Percentiles rank a stretch among this genome's conserved stretches.
phyloP scores from a whole-genome alignment of 371 early-diverging fungal genomes.

The Rhizomucor pusillus region DNA sequence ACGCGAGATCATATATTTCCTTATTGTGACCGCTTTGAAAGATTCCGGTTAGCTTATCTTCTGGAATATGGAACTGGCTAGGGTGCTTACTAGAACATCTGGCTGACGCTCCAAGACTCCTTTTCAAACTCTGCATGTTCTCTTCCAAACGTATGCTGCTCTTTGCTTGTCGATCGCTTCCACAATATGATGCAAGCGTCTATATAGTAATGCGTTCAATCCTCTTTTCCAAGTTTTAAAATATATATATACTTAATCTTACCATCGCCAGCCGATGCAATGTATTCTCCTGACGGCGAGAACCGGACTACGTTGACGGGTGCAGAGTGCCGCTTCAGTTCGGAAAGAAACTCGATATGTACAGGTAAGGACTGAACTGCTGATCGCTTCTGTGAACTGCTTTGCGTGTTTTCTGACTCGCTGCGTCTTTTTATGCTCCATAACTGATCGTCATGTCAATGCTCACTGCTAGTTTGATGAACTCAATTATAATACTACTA shows the following conservation, averaged over 20 bases:
- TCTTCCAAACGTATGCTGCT: conserved; percentile 27
- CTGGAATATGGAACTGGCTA: no score
- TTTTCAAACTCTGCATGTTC: conserved; percentile 39
- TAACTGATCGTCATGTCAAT: conserved; percentile 44
- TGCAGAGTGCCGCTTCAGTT: conserved; percentile 80
- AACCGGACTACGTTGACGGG: conserved; percentile 96
- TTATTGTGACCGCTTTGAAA: conserved; percentile 52
- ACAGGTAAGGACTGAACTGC: conserved; percentile 39
- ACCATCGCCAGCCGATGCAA: conserved; percentile 94
- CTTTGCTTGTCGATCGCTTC: conserved; percentile 53
- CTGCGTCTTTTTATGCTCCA: conserved; percentile 53
- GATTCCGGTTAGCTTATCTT: background rate
- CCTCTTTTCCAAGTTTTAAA: background rate
- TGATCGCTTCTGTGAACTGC: conserved; percentile 6
- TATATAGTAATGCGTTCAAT: conserved; percentile 14
- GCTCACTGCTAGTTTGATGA: background rate
- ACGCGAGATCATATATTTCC: conserved; percentile 93
- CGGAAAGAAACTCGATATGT: conserved; percentile 78
- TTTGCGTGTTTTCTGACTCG: conserved; percentile 8
- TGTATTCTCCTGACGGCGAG: conserved; percentile 69
- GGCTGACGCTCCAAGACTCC: conserved; percentile 58
- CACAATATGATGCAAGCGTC: conserved; percentile 88
- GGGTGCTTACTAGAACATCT: conserved; percentile 45
- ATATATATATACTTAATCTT: conserved; percentile 9
- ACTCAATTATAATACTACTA: conserved; percentile 14